phyloP scores from a whole-genome alignment of 306 rosid genomes.

The Ammopiptanthus mongolicus region DNA sequence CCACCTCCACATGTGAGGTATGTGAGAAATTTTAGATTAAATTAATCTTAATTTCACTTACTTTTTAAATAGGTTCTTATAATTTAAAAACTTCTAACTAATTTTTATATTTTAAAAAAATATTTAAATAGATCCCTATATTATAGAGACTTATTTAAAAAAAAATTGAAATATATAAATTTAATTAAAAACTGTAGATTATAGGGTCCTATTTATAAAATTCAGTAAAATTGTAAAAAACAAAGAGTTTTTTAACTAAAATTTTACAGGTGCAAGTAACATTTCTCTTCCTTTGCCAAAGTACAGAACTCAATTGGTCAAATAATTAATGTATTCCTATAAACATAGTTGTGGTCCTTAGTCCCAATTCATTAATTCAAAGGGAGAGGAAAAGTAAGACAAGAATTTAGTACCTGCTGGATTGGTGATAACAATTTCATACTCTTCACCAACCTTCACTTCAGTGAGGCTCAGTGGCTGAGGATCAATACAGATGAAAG shows the following conservation, averaged over 20 bases:
- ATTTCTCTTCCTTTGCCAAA: not conserved
- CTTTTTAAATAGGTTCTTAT: too few species aligned
- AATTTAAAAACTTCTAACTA: too few species aligned
- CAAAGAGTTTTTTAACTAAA: too few species aligned
- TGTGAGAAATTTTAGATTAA: not conserved
- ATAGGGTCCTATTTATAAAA: not conserved
- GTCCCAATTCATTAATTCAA: not conserved
- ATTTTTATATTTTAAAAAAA: too few species aligned
- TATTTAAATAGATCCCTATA: not conserved
- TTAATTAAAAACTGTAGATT: too few species aligned
- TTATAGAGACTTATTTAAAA: too few species aligned
- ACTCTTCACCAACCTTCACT: conserved; percentile 67
- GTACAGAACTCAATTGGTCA: not conserved
- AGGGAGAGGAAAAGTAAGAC: not conserved
- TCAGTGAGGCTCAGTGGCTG: conserved; percentile 64
- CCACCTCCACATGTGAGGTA: not conserved
- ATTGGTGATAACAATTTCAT: conserved; percentile 68
- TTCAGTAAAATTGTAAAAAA: too few species aligned
- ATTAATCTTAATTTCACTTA: too few species aligned
- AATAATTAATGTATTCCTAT: not conserved
- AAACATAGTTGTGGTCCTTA: not conserved
- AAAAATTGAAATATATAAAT: too few species aligned
- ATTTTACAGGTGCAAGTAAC: not conserved
- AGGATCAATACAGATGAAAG: conserved; percentile 26
- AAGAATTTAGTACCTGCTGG: conserved; percentile 60